Evolutionary conservation across 495 filamentous ascomycete species (phyloP), one percentile per base, ranked within the genome.

Genomic region (Trichoderma orchidacearum): DNA sequence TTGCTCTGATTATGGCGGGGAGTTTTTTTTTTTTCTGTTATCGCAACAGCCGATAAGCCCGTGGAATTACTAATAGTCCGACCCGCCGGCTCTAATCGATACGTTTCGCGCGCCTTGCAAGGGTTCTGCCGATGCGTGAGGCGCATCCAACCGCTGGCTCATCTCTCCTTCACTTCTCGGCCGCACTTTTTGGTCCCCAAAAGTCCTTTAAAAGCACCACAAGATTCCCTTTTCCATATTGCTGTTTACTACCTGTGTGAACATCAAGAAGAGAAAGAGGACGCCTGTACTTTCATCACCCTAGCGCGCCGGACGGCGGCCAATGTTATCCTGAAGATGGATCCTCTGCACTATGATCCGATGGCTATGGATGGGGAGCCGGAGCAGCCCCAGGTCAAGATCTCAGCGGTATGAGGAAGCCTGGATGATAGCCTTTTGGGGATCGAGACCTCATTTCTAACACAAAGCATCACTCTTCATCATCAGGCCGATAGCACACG

Each of bases 381-480:
- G 66, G 66, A 75, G 29, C 84, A 84, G 58, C 83, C 84, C 23
- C 77, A 80, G 59, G 80, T 88, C 55, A 86, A 85, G 62, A 85
- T 88, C 55, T 82, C 84, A 60, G 82, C 84, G 62, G 85, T 86
- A 74, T 58, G 70, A 53, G 63, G 13, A 8, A 59, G 6, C 27
- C 30, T 34, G 12, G 2, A 38, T 28, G 36, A 53, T 57, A n/a
- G n/a, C n/a, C n/a, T n/a, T n/a, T n/a, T n/a, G n/a, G n/a, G n/a
- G n/a, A n/a, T n/a, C n/a, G n/a, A n/a, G n/a, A n/a, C n/a, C n/a
- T n/a, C n/a, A 25, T 36, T 57, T 60, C 57, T 55, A 56, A 30
- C 56, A 30, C 58, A 12, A 12, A 18, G 45, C n/a, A 25, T 32
- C 51, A 18, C 21, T 32, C 48, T 25, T 41, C 6, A 53, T 25